phyloP scores from a whole-genome alignment of 257 asterid genomes.

The Cordia subcordata region DNA sequence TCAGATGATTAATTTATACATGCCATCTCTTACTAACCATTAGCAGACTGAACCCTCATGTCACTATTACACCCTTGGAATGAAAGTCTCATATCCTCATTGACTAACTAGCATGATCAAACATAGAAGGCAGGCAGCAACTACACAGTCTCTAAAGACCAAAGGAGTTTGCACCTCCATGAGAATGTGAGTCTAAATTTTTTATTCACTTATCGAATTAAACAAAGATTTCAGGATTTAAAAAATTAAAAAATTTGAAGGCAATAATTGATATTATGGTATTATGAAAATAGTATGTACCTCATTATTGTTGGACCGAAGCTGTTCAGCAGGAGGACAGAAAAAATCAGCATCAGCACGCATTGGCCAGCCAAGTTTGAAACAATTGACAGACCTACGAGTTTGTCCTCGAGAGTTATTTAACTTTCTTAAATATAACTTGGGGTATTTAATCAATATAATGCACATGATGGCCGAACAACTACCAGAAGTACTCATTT shows the following conservation, averaged over 20 bases:
- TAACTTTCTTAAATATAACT: conserved; percentile 14
- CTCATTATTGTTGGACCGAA: conserved; percentile 40
- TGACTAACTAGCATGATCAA: no score
- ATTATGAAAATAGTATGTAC: conserved; percentile 23
- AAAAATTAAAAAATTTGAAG: no score
- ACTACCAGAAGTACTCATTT: conserved; percentile 90
- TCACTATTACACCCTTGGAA: no score
- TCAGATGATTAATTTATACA: no score
- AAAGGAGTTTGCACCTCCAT: no score
- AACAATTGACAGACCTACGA: conserved; percentile 86
- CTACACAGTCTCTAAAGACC: no score
- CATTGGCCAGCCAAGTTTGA: conserved; percentile 97
- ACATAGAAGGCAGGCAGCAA: no score
- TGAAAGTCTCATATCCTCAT: no score
- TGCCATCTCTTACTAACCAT: no score
- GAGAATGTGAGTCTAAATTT: neutral
- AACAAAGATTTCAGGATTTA: no score
- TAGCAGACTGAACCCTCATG: no score
- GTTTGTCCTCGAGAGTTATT: conserved; percentile 11
- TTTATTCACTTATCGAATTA: no score
- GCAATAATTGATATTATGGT: conserved; percentile 4
- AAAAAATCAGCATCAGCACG: conserved; percentile 97
- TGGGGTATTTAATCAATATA: conserved; percentile 1
- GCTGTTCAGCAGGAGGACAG: conserved; percentile 42
- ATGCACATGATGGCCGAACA: conserved; percentile 3